Conservation (phyloP, 2,329 filamentous ascomycete species). For the Fusarium mexicanum region DNA sequence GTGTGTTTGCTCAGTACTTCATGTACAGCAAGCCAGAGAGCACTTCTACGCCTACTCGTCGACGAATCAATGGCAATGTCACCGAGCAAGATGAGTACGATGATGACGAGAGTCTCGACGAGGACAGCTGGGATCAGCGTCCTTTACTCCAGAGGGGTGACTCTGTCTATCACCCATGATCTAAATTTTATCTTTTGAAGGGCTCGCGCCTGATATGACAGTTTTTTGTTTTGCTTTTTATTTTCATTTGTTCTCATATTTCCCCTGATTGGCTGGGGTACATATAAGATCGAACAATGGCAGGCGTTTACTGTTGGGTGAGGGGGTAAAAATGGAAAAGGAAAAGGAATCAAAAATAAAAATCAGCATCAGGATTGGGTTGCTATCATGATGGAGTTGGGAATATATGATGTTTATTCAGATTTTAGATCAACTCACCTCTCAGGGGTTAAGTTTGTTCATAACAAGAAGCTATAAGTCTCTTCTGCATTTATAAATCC, state of each 20-base stretch:
- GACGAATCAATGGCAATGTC: slow-evolving; percentile 5
- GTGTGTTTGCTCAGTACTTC: slow-evolving; percentile 92
- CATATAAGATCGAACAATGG: slow-evolving; percentile 16
- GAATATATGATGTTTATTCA: background rate
- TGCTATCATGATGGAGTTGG: slow-evolving; percentile 11
- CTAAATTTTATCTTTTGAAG: background rate
- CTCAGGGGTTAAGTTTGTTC: background rate
- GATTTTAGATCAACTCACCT: background rate
- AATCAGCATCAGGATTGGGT: slow-evolving; percentile 1
- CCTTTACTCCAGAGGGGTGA: slow-evolving; percentile 50
- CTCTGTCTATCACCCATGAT: slow-evolving; percentile 39
- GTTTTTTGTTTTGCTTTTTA: slow-evolving; percentile 30
- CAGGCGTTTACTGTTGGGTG: slow-evolving; percentile 29
- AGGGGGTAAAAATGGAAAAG: background rate
- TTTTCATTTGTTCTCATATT: slow-evolving; percentile 16
- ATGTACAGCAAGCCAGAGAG: slow-evolving; percentile 71
- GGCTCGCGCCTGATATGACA: slow-evolving; percentile 6
- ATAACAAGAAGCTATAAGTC: background rate
- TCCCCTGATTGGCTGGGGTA: slow-evolving; percentile 11
- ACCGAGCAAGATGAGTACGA: slow-evolving; percentile 45
- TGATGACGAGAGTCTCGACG: slow-evolving; percentile 36
- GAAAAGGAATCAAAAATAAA: slow-evolving; percentile 18
- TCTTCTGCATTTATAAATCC: background rate
- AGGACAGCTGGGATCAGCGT: slow-evolving; percentile 53
- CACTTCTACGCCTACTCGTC: slow-evolving; percentile 19